Evolutionary conservation across 805 yeast genomes (phyloP), one percentile per base, ranked within the genome.

Genomic region (Candida stauntonica): DNA sequence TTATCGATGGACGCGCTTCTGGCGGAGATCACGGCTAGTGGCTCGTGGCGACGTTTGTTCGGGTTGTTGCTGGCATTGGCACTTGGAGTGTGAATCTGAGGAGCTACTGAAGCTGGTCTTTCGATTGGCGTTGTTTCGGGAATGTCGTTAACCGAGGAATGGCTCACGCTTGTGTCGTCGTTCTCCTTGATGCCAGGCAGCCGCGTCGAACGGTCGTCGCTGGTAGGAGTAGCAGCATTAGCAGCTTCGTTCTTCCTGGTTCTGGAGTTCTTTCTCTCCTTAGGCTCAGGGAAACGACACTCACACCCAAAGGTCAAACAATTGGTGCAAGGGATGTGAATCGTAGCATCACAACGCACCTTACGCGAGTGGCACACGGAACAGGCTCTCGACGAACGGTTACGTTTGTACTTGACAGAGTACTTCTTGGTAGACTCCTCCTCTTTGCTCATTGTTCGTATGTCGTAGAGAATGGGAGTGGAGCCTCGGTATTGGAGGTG

Each of bases 331-430:
- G 83, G 84, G 52, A 67, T 66, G 38, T 64, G 72, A 24, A 58
- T 57, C 12, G 68, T 81, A 11, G 82, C 85, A 53, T 81, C 86
- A 61, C 94, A 84, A 26, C 88, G 72, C n/a, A 84, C 93, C 51
- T 84, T 84, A 26, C 93, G 66, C 7, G 81, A 72, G 38, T 86
- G 78, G 54, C 93, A 85, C n/a, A 83, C 82, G 29, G 75, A 72
- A 54, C 93, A 83, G 3, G 89, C 91, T 33, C 86, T 61, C 7
- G 83, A 64, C 0, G 87, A 83, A 36, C 89, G 63, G 41, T 48
- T 52, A 26, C 60, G 35, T 33, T 55, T 55, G 47, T 54, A 55
- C 44, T 33, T 83, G 73, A 46, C 79, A 73, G 79, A 44, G 75
- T 53, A 47, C 30, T 54, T 52, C 49, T 54, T 54, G 14, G 41